A percentile compares a stretch with the other conserved stretches of the same genome.
Conservation (phyloP, 331 rosid genomes). For the Cydonia oblonga region DNA sequence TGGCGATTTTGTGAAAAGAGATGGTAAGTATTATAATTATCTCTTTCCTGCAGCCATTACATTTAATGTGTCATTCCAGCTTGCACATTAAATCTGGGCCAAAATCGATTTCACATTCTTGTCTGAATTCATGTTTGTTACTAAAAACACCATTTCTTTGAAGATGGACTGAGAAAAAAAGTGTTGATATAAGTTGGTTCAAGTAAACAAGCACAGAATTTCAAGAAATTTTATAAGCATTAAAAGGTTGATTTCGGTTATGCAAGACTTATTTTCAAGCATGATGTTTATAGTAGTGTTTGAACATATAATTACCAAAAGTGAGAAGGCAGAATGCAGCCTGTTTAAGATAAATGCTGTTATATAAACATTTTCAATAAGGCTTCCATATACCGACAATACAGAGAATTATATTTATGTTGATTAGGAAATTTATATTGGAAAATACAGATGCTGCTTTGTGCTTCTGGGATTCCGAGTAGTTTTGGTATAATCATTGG, state of each 20-base stretch:
- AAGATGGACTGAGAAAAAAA: neutral
- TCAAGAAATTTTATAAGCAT: neutral
- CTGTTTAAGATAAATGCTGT: neutral
- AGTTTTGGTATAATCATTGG: too few species aligned
- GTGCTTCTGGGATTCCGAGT: too few species aligned
- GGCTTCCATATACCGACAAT: neutral
- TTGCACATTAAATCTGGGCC: neutral
- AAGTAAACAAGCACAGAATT: neutral
- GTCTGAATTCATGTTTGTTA: neutral
- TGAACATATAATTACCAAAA: neutral
- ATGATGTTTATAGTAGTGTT: neutral
- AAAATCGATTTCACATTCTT: neutral
- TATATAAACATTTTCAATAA: neutral
- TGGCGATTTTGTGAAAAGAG: slow-evolving; percentile 87
- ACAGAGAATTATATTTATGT: neutral
- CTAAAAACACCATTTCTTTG: neutral
- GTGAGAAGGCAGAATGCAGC: neutral
- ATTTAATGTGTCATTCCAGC: slow-evolving; percentile 1
- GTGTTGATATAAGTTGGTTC: neutral
- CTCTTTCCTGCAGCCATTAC: neutral
- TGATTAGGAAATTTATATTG: neutral
- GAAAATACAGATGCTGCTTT: neutral
- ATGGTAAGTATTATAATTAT: slow-evolving; percentile 42
- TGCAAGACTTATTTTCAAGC: neutral
- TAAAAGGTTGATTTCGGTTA: neutral